Base-by-base conservation (phyloP, 345 rosid species). In the Geranium rotundifolium region DNA sequence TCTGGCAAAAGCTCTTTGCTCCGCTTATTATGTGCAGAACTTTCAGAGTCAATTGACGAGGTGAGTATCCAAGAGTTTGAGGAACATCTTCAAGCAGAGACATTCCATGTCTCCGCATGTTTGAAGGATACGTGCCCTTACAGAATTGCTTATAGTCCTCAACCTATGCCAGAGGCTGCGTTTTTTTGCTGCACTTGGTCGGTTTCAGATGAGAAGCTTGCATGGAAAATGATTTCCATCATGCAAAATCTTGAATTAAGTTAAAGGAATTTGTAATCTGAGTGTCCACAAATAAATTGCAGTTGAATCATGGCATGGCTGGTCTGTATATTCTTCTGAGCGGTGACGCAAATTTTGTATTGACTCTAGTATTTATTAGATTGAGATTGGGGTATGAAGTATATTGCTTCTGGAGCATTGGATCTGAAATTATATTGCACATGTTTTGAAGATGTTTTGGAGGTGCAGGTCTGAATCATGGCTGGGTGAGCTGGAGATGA, bases 151-250 rank as follows among this genome's bases (percentile, higher is more conserved):
- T 66, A 62, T 15, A 19, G 41, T 29, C 23, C 58, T 64, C 72
- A 19, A 27, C 64, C 59, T 52, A 55, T 50, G 59, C 46, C 69
- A 0, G 62, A 20, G 29, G n/a, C 72, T 7, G 60, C 76, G 61
- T 90, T 71, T 72, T 77, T 83, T 60, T 93, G 97, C 73, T 93
- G 97, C 69, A 69, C 60, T 41, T 93, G 97, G 99, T 83, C 82
- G 30, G 72, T 56, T 5, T 64, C 74, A 64, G 99, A 93, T 58
- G 80, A 81, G 72, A 79, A 83, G 65, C 82, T 88, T 69, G 97
- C 86, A 0, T 73, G 90, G 97, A 77, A 76, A 73, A 76, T 88
- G 54, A 79, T 92, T 60, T 77, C 84, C 8, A 15, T 69, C 23
- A 69, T 81, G 72, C 59, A 81, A 73, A 69, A 31, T 62, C 39